These are phyloP conservation scores for Aspergillus baeticus DNA, from an alignment of 495 filamentous ascomycete species.

Conservation along the genomic window DNA sequence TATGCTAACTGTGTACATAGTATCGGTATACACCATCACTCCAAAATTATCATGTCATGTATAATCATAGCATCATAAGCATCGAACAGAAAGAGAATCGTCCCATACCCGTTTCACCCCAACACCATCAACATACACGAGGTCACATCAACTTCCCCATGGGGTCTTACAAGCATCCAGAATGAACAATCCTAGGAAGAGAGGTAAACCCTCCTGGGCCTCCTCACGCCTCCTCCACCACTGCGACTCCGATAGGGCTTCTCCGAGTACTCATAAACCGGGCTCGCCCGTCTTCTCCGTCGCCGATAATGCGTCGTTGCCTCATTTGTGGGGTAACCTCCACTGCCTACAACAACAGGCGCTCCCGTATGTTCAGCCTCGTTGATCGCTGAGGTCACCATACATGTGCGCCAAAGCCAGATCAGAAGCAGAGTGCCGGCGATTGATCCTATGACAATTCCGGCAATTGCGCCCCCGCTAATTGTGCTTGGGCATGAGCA, in stretches of 20 bases:
- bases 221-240: constrained; percentile 21
- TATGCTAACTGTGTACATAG: too few relatives aligned
- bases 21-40: too few relatives aligned
- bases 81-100: too few relatives aligned
- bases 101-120: too few relatives aligned
- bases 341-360: constrained; percentile 13
- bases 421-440: constrained; percentile 52
- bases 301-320: constrained; percentile 17
- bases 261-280: constrained; percentile 36
- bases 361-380: constrained; percentile 19
- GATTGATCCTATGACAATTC: constrained; percentile 60
- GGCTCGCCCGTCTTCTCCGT: constrained; percentile 19
- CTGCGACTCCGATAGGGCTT: constrained; percentile 23
- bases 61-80: too few relatives aligned
- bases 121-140: too few relatives aligned
- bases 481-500: constrained; percentile 40
- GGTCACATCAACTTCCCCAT: too few relatives aligned
- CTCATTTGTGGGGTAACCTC: not conserved
- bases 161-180: not conserved
- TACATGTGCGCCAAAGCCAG: constrained; percentile 46
- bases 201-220: constrained; percentile 40
- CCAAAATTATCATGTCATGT: too few relatives aligned
- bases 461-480: constrained; percentile 55
- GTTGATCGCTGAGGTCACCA: constrained; percentile 22
- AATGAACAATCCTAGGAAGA: not conserved